Percentiles rank a stretch among this genome's conserved stretches.
These are phyloP conservation scores for Phellopilus nigrolimitatus DNA, from an alignment of 1,284 basidiomycete species.

Conservation along the genomic window DNA sequence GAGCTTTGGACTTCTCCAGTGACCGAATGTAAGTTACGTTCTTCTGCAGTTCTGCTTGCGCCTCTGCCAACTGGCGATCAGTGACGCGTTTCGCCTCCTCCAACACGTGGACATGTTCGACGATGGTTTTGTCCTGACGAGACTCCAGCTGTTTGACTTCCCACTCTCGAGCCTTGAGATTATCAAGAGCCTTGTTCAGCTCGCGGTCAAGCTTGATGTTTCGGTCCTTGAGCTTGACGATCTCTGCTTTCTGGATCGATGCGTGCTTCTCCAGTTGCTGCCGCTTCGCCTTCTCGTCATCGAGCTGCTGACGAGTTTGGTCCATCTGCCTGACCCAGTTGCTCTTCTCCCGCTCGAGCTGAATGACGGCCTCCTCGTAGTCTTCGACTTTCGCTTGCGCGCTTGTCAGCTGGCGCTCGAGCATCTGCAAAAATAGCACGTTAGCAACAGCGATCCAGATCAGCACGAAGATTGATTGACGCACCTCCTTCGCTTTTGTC, in stretches of 20 bases:
- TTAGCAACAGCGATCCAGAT: slow-evolving; percentile 11
- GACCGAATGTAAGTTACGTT: slow-evolving; percentile 76
- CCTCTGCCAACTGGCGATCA: slow-evolving; percentile 85
- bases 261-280: slow-evolving; percentile 68
- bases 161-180: slow-evolving; percentile 80
- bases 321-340: slow-evolving; percentile 72
- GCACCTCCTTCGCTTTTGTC: slow-evolving; percentile 67
- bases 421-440: slow-evolving; percentile 39
- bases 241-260: slow-evolving; percentile 64
- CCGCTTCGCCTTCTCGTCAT: slow-evolving; percentile 64
- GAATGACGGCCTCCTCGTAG: slow-evolving; percentile 83
- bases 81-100: slow-evolving; percentile 97
- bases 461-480: slow-evolving; percentile 16
- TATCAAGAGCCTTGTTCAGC: slow-evolving; percentile 71
- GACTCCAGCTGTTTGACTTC: slow-evolving; percentile 83
- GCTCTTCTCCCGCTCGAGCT: slow-evolving; percentile 78
- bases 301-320: slow-evolving; percentile 60
- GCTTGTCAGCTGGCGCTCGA: slow-evolving; percentile 72
- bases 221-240: slow-evolving; percentile 64
- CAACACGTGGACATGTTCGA: slow-evolving; percentile 97
- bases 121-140: slow-evolving; percentile 94
- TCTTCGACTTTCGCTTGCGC: slow-evolving; percentile 77
- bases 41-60: slow-evolving; percentile 72
- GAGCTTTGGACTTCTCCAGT: slow-evolving; percentile 75
- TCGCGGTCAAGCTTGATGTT: slow-evolving; percentile 76